Evolutionary conservation across 2,329 filamentous ascomycete genomes (phyloP).

Genomic region (Fusarium sp.): DNA sequence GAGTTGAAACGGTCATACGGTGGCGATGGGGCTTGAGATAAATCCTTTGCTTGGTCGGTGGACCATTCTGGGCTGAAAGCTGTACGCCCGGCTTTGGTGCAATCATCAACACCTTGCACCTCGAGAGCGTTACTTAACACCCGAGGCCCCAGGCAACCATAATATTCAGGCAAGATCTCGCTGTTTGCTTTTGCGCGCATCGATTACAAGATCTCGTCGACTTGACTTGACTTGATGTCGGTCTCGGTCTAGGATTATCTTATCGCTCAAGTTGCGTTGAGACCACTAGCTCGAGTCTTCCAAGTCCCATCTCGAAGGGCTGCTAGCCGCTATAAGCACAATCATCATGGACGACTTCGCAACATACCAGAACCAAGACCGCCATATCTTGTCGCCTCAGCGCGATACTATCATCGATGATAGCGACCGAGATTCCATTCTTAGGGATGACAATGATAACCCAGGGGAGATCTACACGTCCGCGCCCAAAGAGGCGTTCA

Average conservation of each 20-base stretch:
- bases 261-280: slow-evolving; percentile 4
- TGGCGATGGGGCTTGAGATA: slow-evolving; percentile 24
- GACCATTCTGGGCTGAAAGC: slow-evolving; percentile 22
- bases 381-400: slow-evolving; percentile 4
- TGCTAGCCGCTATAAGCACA: neutral
- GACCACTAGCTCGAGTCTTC: neutral
- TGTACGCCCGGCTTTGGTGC: slow-evolving; percentile 42
- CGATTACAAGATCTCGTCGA: neutral
- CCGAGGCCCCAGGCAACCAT: slow-evolving; percentile 26
- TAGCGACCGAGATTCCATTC: slow-evolving; percentile 38
- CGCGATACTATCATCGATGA: slow-evolving; percentile 26
- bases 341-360: slow-evolving; percentile 49
- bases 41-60: slow-evolving; percentile 12
- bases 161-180: neutral
- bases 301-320: neutral
- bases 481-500: slow-evolving; percentile 53
- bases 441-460: slow-evolving; percentile 37
- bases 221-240: slow-evolving; percentile 18
- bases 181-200: slow-evolving; percentile 8
- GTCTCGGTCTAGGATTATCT: slow-evolving; percentile 4
- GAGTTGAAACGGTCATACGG: slow-evolving; percentile 36
- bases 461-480: slow-evolving; percentile 50
- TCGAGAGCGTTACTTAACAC: slow-evolving; percentile 44
- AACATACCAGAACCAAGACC: slow-evolving; percentile 29
- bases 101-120: slow-evolving; percentile 20